Percentiles rank a stretch among this genome's conserved stretches.
phyloP scores from a whole-genome alignment of 176 grass and related monocot genomes.

The Zizania latifolia region DNA sequence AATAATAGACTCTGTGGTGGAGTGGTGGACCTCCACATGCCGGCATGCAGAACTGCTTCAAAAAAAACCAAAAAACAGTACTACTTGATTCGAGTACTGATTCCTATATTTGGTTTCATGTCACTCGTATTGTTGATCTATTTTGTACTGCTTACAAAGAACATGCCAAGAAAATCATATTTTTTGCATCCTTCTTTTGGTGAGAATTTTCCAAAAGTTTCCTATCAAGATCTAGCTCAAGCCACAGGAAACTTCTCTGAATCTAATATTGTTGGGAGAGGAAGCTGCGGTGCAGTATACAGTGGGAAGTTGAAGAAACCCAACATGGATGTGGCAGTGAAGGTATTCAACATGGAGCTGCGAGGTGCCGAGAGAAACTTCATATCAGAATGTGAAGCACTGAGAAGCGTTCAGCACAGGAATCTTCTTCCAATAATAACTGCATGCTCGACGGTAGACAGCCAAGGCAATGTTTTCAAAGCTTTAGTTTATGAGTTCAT shows the following conservation, averaged over 20 bases:
- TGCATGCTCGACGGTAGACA: too few relatives aligned
- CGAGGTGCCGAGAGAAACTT: too few relatives aligned
- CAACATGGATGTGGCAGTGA: too few relatives aligned
- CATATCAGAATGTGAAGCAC: too few relatives aligned
- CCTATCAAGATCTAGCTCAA: constrained; percentile 29
- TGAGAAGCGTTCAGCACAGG: too few relatives aligned
- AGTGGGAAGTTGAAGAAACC: too few relatives aligned
- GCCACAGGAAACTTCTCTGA: constrained; percentile 25
- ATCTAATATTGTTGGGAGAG: constrained; percentile 31
- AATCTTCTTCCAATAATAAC: too few relatives aligned
- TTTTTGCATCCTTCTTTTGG: neutral
- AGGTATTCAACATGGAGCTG: too few relatives aligned
- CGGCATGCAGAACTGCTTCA: neutral
- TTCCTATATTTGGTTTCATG: neutral
- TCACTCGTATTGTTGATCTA: neutral
- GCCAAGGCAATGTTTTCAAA: too few relatives aligned
- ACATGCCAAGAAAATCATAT: neutral
- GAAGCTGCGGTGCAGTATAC: constrained; percentile 50
- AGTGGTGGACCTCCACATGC: neutral
- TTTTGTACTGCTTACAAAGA: neutral
- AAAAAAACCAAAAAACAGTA: neutral
- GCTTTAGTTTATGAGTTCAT: too few relatives aligned
- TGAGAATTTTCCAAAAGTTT: neutral
- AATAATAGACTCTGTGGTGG: constrained; percentile 30
- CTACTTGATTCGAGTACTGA: neutral